Percentiles rank a stretch among this genome's conserved stretches.
Evolutionary conservation across 257 asterid genomes (phyloP).

Genomic region (Cinchona pubescens): DNA sequence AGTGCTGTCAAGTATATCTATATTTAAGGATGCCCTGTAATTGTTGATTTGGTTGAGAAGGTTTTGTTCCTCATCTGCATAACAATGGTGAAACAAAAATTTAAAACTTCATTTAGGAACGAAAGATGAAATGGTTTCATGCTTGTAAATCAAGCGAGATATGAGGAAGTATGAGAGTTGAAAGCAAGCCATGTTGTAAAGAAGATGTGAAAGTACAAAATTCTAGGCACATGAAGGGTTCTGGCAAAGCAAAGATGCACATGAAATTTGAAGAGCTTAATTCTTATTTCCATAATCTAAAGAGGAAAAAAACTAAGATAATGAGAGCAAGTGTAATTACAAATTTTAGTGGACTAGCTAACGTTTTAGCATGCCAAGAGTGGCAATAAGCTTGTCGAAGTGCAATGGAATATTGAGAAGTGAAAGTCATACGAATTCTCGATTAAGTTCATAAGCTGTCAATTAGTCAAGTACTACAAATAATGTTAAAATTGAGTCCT

Average conservation of each 20-base stretch:
- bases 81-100: background rate
- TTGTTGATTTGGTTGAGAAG: slow-evolving; percentile 68
- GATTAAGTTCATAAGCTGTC: background rate
- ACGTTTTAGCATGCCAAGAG: background rate
- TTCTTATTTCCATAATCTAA: background rate
- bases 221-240: background rate
- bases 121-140: background rate
- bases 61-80: slow-evolving; percentile 72
- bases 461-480: background rate
- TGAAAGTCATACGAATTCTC: background rate
- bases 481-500: background rate
- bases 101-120: background rate
- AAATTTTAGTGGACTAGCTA: background rate
- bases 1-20: slow-evolving; percentile 58
- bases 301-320: background rate
- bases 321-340: background rate
- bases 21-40: slow-evolving; percentile 65
- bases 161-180: background rate
- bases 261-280: background rate
- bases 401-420: background rate
- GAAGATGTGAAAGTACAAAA: background rate
- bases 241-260: background rate
- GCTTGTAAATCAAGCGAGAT: background rate
- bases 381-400: background rate
- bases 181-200: too few species aligned